phyloP scores from a whole-genome alignment of 139 green algal species.

The Asterochloris erici region DNA sequence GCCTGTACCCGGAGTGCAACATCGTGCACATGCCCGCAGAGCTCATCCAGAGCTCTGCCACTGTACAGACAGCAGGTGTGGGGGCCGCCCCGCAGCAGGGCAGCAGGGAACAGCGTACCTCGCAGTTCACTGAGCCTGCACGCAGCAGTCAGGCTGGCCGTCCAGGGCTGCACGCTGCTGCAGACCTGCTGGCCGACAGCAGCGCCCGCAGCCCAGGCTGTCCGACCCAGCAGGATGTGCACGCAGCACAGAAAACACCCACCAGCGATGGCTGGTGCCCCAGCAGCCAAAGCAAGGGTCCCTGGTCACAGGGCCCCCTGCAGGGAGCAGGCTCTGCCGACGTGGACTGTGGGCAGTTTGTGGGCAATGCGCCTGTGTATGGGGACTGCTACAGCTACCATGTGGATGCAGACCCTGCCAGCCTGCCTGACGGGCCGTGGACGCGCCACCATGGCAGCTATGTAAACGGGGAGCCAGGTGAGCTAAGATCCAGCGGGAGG shows the following conservation, averaged over 20 bases:
- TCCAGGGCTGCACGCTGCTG: neutral
- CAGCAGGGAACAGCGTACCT: too few relatives aligned
- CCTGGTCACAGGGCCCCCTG: too few relatives aligned
- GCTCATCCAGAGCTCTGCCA: conserved; percentile 42
- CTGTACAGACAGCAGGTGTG: too few relatives aligned
- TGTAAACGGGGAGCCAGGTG: conserved; percentile 74
- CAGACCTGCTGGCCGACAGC: too few relatives aligned
- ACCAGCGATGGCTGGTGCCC: too few relatives aligned
- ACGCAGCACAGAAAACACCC: too few relatives aligned
- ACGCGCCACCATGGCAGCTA: conserved; percentile 61
- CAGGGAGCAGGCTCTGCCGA: neutral
- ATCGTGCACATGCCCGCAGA: conserved; percentile 75
- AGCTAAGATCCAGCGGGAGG: neutral
- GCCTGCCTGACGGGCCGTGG: conserved; percentile 34
- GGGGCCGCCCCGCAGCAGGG: too few relatives aligned
- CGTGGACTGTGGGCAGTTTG: conserved; percentile 62
- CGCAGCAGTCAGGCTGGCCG: neutral
- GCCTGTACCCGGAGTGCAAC: conserved; percentile 67
- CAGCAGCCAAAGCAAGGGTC: too few relatives aligned
- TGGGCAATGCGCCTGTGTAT: conserved; percentile 78
- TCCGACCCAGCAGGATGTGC: too few relatives aligned
- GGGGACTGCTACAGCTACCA: conserved; percentile 77
- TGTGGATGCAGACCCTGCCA: conserved; percentile 77
- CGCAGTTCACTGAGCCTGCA: neutral
- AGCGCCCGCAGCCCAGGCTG: too few relatives aligned